Evolutionary conservation across 345 rosid genomes (phyloP).

Genomic region (Populus deltoides): DNA sequence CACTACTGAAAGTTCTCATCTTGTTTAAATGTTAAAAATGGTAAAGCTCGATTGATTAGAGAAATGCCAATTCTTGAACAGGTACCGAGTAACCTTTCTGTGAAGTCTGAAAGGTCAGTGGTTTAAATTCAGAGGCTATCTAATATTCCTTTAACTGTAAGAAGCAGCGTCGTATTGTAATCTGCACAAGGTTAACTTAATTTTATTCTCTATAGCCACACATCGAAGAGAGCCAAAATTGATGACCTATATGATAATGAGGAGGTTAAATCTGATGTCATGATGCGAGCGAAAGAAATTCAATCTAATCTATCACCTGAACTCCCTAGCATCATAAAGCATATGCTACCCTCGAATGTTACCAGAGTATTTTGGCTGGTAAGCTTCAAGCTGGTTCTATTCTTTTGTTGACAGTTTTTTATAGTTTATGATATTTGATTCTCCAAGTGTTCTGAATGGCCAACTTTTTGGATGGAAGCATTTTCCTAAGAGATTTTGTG

Average conservation of each 20-base stretch:
- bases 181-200: neutral
- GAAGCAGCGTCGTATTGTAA: neutral
- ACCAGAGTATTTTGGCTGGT: conserved; percentile 29
- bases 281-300: conserved; percentile 46
- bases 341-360: conserved; percentile 48
- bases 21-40: neutral
- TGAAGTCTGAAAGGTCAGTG: conserved; percentile 9
- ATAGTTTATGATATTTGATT: conserved; percentile 16
- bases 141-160: neutral
- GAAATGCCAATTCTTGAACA: neutral
- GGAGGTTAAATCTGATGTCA: conserved; percentile 28
- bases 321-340: conserved; percentile 53
- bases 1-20: too few species aligned
- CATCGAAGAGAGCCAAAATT: neutral
- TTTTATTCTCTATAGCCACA: neutral
- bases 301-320: conserved; percentile 48
- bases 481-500: conserved; percentile 13
- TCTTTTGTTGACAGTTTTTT: neutral
- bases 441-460: neutral
- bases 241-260: neutral
- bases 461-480: conserved; percentile 11
- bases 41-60: neutral
- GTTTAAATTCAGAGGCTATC: neutral
- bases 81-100: neutral
- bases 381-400: neutral